Evolutionary conservation across 495 filamentous ascomycete species (phyloP).

Genomic region (Penicillium subrubescens): DNA sequence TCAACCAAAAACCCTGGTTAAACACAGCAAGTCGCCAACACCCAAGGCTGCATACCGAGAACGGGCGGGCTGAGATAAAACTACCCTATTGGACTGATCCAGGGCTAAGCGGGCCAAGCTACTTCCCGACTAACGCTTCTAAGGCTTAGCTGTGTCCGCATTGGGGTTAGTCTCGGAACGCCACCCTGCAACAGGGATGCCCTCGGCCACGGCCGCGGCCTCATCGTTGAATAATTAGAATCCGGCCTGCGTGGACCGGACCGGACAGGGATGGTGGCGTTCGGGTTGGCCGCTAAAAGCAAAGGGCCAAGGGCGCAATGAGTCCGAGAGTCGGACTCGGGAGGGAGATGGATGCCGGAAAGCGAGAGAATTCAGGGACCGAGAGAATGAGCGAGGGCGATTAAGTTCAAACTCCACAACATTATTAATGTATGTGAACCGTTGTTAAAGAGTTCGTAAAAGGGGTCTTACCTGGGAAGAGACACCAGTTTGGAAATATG

Average conservation of each 20-base stretch:
- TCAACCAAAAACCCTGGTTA: not conserved
- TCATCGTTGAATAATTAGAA: not conserved
- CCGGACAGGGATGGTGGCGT: not conserved
- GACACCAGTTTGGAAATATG: not conserved
- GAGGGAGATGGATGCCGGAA: not conserved
- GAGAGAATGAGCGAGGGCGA: not conserved
- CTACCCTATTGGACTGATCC: not conserved
- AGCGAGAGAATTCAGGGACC: not conserved
- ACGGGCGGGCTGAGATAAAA: not conserved
- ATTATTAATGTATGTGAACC: not conserved
- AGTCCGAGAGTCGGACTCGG: no score
- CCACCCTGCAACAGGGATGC: not conserved
- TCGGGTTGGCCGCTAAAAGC: not conserved
- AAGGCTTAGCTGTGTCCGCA: not conserved
- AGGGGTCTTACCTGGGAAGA: not conserved
- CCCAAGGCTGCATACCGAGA: not conserved
- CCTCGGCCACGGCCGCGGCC: no score
- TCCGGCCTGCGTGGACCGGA: not conserved
- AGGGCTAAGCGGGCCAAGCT: not conserved
- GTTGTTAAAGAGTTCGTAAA: not conserved
- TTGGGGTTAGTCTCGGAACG: not conserved
- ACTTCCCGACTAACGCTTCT: not conserved
- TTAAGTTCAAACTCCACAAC: not conserved
- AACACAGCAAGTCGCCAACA: not conserved
- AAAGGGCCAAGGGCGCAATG: not conserved